phyloP scores from a whole-genome alignment of 1,284 basidiomycete species.

The Tylopilus orsonianus region DNA sequence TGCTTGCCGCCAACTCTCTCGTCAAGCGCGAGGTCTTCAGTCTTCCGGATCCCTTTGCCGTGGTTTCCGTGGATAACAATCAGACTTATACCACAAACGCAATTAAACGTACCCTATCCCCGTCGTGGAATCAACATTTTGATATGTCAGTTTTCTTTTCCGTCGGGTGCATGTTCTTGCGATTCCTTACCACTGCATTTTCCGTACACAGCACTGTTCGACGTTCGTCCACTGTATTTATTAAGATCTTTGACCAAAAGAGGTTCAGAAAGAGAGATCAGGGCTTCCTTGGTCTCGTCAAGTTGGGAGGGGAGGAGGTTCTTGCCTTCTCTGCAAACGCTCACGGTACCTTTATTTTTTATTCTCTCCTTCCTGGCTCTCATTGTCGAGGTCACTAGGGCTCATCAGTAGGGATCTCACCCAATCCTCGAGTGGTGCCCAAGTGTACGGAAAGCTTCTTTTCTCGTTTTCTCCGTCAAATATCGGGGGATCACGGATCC shows the following conservation, averaged over 20 bases:
- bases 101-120: slow-evolving; percentile 82
- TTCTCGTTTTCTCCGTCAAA: slow-evolving; percentile 33
- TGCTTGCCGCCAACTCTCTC: slow-evolving; percentile 86
- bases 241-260: slow-evolving; percentile 97
- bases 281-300: slow-evolving; percentile 56
- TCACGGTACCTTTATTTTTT: slow-evolving; percentile 24
- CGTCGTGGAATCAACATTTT: slow-evolving; percentile 93
- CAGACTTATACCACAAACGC: slow-evolving; percentile 91
- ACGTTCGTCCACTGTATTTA: slow-evolving; percentile 87
- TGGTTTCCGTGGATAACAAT: slow-evolving; percentile 93
- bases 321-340: slow-evolving; percentile 27
- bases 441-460: slow-evolving; percentile 36
- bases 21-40: slow-evolving; percentile 90
- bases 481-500: slow-evolving; percentile 23
- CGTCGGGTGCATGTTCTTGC: slow-evolving; percentile 1
- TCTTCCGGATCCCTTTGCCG: slow-evolving; percentile 94
- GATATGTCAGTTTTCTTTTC: slow-evolving; percentile 65
- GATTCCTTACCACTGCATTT: slow-evolving; percentile 6
- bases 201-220: slow-evolving; percentile 71
- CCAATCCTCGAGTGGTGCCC: slow-evolving; percentile 26
- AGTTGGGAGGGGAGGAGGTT: slow-evolving; percentile 27
- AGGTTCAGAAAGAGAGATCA: slow-evolving; percentile 98
- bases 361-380: slow-evolving; percentile 2
- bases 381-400: slow-evolving; percentile 18
- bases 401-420: slow-evolving; percentile 34